phyloP scores from a whole-genome alignment of 306 rosid species.

The Vachellia collinsii region DNA sequence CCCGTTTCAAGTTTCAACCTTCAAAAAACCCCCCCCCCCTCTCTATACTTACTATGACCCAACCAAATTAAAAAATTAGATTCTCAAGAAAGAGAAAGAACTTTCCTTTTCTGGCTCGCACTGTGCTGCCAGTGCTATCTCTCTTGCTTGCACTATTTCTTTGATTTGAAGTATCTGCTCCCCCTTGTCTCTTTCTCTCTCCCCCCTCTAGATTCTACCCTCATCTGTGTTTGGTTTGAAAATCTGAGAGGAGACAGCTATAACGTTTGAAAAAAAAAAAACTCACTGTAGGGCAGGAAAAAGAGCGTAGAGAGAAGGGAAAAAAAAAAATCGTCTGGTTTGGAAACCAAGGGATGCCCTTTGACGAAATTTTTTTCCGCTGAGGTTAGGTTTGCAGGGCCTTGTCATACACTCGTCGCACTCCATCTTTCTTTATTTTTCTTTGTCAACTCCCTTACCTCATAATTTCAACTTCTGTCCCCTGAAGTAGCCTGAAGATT shows the following conservation, averaged over 20 bases:
- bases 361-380: conserved; percentile 26
- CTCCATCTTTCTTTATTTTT: conserved; percentile 15
- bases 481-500: conserved; percentile 23
- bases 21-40: background rate
- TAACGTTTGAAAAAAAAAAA: background rate
- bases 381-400: conserved; percentile 36
- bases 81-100: conserved; percentile 24
- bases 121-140: background rate
- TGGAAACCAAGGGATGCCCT: conserved; percentile 30
- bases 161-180: conserved; percentile 21
- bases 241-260: conserved; percentile 26
- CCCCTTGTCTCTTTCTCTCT: conserved; percentile 16
- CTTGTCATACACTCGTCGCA: background rate
- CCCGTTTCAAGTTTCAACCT: background rate
- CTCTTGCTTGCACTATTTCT: conserved; percentile 18
- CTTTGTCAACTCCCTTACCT: conserved; percentile 21
- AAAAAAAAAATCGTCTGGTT: conserved; percentile 13
- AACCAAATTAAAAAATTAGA: conserved; percentile 6
- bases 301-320: background rate
- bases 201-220: conserved; percentile 32
- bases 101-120: conserved; percentile 30
- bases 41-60: background rate
- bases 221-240: conserved; percentile 28
- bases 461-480: conserved; percentile 23
- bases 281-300: background rate